Evolutionary conservation across 2,329 filamentous ascomycete species (phyloP), one percentile per base, ranked within the genome.

Genomic region (Berkeleyomyces rouxiae): DNA sequence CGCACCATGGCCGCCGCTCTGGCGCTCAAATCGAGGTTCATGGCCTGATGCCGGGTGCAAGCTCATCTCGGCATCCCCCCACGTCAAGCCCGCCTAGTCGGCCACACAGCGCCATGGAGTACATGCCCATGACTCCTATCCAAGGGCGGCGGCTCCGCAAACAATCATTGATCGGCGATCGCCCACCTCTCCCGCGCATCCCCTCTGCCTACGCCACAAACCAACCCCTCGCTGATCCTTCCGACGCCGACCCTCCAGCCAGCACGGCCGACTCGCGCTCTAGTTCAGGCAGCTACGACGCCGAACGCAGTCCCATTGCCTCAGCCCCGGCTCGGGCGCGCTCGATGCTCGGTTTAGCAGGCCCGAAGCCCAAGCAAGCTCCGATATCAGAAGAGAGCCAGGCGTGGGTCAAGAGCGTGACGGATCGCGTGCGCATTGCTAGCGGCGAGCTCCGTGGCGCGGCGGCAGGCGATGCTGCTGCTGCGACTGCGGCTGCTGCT

Each of bases 391-490:
- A 85, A 62, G 85, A 90, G 72, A 88, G 86, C 69, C 78, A 83
- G 64, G 83, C 85, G 46, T 93, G 88, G 88, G 86, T 93, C 7
- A 86, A 91, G 71, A 88, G 84, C 66, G 86, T 93, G 75, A 86
- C 90, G 74, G 86, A 88, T 69, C 86, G 88, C 70, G 88, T 90
- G 47, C 81, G 86, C 64, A 79, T 84, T 57, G 86, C 83, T 65
- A 88, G 85, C 69, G 81, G 81, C 63, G 83, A 83, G 70, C 86
- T 84, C 31, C 83, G 84, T 3, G 37, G 44, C 9, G 58, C 37
- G 7, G 64, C 59, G 68, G 65, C 63, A 67, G 31, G 43, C n/a
- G 37, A 43, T 31, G 42, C 11, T 23, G 23, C 23, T 31, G 42
- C 11, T 23, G 23, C 23, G 23, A 23, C 23, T 23, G 23, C 40